phyloP scores from a whole-genome alignment of 1,284 basidiomycete species.

The Trichosporon ovoides region DNA sequence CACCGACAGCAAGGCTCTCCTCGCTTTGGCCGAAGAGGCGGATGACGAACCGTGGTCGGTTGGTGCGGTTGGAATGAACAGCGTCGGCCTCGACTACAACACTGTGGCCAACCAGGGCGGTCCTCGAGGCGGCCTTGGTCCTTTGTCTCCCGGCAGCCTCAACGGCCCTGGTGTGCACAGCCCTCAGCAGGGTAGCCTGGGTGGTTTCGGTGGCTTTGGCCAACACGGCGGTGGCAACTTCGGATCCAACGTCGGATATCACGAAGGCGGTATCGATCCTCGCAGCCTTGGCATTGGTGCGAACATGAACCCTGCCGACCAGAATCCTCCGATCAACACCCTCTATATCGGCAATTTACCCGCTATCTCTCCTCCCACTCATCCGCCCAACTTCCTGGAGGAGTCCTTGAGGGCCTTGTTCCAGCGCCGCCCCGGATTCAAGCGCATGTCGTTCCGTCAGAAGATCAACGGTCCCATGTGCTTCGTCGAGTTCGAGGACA shows the following conservation, averaged over 20 bases:
- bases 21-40: conserved; percentile 47
- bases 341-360: conserved; percentile 92
- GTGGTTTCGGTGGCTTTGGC: conserved; percentile 10
- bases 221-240: conserved; percentile 13
- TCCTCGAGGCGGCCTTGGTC: conserved; percentile 8
- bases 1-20: conserved; percentile 45
- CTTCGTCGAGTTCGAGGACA: conserved; percentile 95
- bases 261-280: conserved; percentile 14
- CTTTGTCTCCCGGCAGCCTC: conserved; percentile 1
- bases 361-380: conserved; percentile 59
- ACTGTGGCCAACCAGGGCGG: conserved; percentile 1
- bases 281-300: conserved; percentile 19
- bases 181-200: conserved; percentile 7
- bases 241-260: conserved; percentile 10
- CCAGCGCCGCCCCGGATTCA: conserved; percentile 70
- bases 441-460: conserved; percentile 87
- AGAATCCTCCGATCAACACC: conserved; percentile 81
- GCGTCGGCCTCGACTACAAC: conserved; percentile 22
- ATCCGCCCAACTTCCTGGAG: conserved; percentile 73
- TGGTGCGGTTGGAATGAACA: conserved; percentile 30
- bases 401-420: conserved; percentile 79
- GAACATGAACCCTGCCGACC: conserved; percentile 64
- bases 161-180: conserved; percentile 1
- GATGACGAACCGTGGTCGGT: conserved; percentile 48
- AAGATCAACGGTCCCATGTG: conserved; percentile 97